Conservation (phyloP, 73 alveolate genomes). For the Durusdinium trenchii region DNA sequence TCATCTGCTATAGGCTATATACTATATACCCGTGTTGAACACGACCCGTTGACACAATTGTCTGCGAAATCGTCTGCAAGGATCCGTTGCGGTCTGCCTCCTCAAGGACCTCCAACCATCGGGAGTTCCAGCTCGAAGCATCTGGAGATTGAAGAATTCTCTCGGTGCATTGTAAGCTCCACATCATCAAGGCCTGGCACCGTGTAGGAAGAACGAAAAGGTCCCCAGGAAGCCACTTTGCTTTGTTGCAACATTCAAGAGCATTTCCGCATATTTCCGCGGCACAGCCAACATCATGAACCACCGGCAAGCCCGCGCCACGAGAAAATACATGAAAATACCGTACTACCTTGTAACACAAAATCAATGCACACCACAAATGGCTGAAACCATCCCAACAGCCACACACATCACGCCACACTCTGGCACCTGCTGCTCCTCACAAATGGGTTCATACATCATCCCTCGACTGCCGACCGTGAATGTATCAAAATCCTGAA, state of each 20-base stretch:
- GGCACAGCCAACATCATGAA: background rate
- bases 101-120: slow-evolving; percentile 56
- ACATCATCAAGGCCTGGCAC: slow-evolving; percentile 45
- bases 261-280: background rate
- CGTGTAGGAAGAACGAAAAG: background rate
- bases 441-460: slow-evolving; percentile 58
- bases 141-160: slow-evolving; percentile 11
- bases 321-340: too few relatives aligned
- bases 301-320: slow-evolving; percentile 8
- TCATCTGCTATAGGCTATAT: background rate
- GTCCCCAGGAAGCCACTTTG: background rate
- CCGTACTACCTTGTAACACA: too few relatives aligned
- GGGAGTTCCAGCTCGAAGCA: slow-evolving; percentile 57
- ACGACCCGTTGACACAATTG: background rate
- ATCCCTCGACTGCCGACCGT: slow-evolving; percentile 91
- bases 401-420: background rate
- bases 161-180: slow-evolving; percentile 75
- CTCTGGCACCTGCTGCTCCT: slow-evolving; percentile 56
- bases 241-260: background rate
- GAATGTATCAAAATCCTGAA: slow-evolving; percentile 84
- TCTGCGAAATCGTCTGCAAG: background rate
- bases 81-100: slow-evolving; percentile 39
- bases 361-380: too few relatives aligned
- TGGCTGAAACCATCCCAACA: too few relatives aligned
- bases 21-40: background rate